A percentile compares a stretch with the other conserved stretches of the same genome.
phyloP scores from a whole-genome alignment of 768 basidiomycete species.

The Rossbeevera mucosa region DNA sequence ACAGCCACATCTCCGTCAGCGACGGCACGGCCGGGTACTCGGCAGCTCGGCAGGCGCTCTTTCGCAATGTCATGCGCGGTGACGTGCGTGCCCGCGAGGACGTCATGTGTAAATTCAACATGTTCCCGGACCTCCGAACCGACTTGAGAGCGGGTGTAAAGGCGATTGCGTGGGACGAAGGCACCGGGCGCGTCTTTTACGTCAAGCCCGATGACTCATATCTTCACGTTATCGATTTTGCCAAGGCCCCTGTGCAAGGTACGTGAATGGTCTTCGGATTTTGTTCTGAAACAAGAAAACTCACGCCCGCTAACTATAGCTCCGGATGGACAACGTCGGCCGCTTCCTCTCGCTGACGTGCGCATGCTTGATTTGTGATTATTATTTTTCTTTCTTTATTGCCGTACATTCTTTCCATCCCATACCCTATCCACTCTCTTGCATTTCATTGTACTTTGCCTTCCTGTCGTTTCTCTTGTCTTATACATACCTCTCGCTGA shows the following conservation, averaged over 20 bases:
- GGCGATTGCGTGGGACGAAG: slow-evolving; percentile 65
- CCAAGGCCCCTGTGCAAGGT: slow-evolving; percentile 34
- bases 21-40: slow-evolving; percentile 26
- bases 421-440: neutral
- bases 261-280: neutral
- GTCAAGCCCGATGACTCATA: slow-evolving; percentile 38
- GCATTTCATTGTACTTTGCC: neutral
- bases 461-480: slow-evolving; percentile 4
- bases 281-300: neutral
- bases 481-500: neutral
- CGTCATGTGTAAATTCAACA: slow-evolving; percentile 25
- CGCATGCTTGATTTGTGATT: slow-evolving; percentile 31
- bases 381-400: neutral
- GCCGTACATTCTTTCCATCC: neutral
- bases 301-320: slow-evolving; percentile 12
- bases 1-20: slow-evolving; percentile 36
- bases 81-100: slow-evolving; percentile 12
- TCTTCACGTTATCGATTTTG: slow-evolving; percentile 49
- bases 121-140: slow-evolving; percentile 14
- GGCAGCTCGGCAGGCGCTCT: slow-evolving; percentile 15
- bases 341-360: slow-evolving; percentile 25
- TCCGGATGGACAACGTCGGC: slow-evolving; percentile 30
- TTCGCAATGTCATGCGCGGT: slow-evolving; percentile 22
- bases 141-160: slow-evolving; percentile 33
- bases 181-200: slow-evolving; percentile 55